Percentiles rank a stretch among this genome's conserved stretches.
Evolutionary conservation across 202 grass and related monocot genomes (phyloP).

Genomic region (Cymbopogon flexuosus): DNA sequence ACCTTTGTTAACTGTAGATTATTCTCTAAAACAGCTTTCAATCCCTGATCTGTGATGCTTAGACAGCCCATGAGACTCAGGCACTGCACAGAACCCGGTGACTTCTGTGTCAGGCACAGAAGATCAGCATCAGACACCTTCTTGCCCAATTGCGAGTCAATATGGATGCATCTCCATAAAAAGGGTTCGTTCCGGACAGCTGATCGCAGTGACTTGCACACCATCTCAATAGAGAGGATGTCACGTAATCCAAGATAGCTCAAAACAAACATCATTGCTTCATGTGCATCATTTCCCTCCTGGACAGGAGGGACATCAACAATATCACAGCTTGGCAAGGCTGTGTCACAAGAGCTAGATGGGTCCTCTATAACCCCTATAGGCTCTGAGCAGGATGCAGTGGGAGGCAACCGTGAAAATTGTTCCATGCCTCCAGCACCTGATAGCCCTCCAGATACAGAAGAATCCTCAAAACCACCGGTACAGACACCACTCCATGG

Average conservation of each 20-base stretch:
- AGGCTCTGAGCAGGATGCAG: background rate
- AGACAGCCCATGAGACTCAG: constrained; percentile 46
- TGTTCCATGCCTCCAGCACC: background rate
- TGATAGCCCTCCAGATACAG: constrained; percentile 6
- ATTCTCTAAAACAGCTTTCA: constrained; percentile 61
- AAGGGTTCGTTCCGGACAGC: constrained; percentile 45
- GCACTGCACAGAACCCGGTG: constrained; percentile 43
- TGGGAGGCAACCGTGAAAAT: background rate
- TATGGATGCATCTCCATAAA: constrained; percentile 61
- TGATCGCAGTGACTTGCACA: constrained; percentile 50
- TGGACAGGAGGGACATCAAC: background rate
- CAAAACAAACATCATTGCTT: constrained; percentile 49
- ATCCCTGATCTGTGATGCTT: constrained; percentile 67
- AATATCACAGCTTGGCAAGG: constrained; percentile 7
- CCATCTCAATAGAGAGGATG: constrained; percentile 61
- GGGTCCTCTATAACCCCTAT: background rate
- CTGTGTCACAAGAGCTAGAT: background rate
- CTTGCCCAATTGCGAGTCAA: constrained; percentile 39
- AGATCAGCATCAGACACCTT: constrained; percentile 60
- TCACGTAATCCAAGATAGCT: constrained; percentile 55
- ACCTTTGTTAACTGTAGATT: constrained; percentile 75
- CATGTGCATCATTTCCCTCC: constrained; percentile 41
- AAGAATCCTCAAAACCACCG: constrained; percentile 9
- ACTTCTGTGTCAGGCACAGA: constrained; percentile 50
- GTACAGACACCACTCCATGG: background rate